Evolutionary conservation across 2,329 filamentous ascomycete species (phyloP).

Genomic region (Emergomyces africanus): DNA sequence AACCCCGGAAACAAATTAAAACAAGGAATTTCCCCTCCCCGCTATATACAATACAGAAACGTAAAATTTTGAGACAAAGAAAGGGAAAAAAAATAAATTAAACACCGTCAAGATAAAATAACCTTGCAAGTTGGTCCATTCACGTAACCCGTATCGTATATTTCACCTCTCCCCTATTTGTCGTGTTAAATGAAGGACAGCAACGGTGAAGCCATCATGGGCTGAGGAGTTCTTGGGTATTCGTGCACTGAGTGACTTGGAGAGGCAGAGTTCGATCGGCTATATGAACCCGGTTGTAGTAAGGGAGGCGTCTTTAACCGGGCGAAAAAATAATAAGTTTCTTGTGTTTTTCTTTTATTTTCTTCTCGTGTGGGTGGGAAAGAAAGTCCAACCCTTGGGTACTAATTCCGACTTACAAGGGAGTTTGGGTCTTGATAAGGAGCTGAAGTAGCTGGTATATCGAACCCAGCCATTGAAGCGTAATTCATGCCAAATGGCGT

Average conservation of each 20-base stretch:
- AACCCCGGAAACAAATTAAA: background rate
- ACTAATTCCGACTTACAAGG: conserved; percentile 2
- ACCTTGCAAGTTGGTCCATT: background rate
- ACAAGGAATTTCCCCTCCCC: background rate
- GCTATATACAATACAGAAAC: background rate
- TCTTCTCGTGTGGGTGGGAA: background rate
- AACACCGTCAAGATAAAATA: background rate
- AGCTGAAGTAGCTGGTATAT: conserved; percentile 30
- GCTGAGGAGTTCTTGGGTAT: conserved; percentile 31
- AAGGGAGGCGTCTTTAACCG: conserved; percentile 23
- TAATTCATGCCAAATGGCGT: conserved; percentile 50
- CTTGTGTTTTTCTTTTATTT: background rate
- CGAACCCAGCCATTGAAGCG: conserved; percentile 45
- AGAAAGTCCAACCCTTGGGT: background rate
- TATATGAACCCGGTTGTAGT: conserved; percentile 26
- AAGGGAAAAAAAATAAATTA: background rate
- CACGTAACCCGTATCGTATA: background rate
- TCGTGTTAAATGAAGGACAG: background rate
- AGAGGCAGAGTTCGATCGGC: conserved; percentile 31
- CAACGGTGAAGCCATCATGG: conserved; percentile 28
- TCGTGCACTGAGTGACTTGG: conserved; percentile 25
- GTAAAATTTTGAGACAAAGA: too few species aligned
- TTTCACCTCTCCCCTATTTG: background rate
- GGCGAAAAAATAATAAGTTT: background rate
- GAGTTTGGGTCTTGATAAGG: conserved; percentile 21